Evolutionary conservation across 345 rosid species (phyloP).

Genomic region (Sapria himalayana): DNA sequence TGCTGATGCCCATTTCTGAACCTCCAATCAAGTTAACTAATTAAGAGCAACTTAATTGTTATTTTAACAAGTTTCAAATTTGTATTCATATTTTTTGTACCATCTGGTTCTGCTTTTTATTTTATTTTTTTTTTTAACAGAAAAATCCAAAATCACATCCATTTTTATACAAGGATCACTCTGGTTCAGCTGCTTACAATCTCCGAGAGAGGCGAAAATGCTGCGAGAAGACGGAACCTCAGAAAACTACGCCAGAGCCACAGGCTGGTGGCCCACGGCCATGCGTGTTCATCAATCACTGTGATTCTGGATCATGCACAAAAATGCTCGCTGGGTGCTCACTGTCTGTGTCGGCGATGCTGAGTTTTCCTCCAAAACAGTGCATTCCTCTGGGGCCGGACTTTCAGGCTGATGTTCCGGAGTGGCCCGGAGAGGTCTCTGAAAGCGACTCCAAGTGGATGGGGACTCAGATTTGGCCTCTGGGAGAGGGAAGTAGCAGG

Average conservation of each 20-base stretch:
- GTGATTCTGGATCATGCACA: constrained; percentile 8
- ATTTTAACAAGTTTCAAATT: too few species aligned
- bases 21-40: too few species aligned
- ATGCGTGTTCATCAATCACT: constrained; percentile 11
- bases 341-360: too few species aligned
- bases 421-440: constrained; percentile 29
- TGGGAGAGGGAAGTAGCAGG: constrained; percentile 13
- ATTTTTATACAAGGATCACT: constrained; percentile 41
- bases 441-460: constrained; percentile 56
- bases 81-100: too few species aligned
- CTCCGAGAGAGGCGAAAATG: constrained; percentile 41
- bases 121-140: constrained; percentile 17
- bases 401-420: constrained; percentile 59
- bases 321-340: too few species aligned
- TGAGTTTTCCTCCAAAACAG: too few species aligned
- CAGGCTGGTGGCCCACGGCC: constrained; percentile 11
- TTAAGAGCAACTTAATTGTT: too few species aligned
- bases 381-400: constrained; percentile 32
- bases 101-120: too few species aligned
- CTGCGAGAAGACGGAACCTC: constrained; percentile 9
- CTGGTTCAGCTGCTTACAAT: constrained; percentile 38
- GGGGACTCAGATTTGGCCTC: constrained; percentile 66
- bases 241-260: constrained; percentile 9
- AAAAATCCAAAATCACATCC: constrained; percentile 67
- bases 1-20: too few species aligned